Evolutionary conservation across 148 eudicot genomes (phyloP), one percentile per base, ranked within the genome.

Genomic region (Oxyria digyna): DNA sequence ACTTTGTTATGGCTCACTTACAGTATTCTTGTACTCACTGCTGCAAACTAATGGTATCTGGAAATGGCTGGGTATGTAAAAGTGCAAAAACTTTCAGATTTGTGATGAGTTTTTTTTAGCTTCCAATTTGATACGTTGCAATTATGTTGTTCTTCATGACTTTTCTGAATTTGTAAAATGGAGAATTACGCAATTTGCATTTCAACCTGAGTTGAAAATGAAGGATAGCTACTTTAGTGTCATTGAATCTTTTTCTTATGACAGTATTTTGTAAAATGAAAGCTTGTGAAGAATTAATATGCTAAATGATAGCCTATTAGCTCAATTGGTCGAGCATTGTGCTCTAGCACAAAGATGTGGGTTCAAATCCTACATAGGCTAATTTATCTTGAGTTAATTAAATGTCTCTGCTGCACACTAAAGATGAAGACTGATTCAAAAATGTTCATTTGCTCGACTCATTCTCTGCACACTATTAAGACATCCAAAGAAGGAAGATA

Each of bases 1-100:
- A 89, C 75, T 94, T 90, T 71, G 90, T 94, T 70, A 93, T 94
- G 98, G 98, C 88, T 71, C 98, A 90, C 83, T 84, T 94, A 78
- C 97, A 90, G 84, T 88, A 85, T 80, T 67, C 96, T 32, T 94
- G 98, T 80, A 81, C 79, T 1, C 92, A 87, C 71, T 94, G 98
- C 74, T 90, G 96, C 75, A 45, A 70, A 69, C 77, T 85, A 49
- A 88, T 94, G 90, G 89, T 87, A 45, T 81, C 84, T 71, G 97
- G 97, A 42, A 82, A 84, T 57, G 89, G 96, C 65, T 94, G 98
- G 98, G 86, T 78, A 74, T 90, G 98, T 85, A 80, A 72, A 68
- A 82, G 50, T 94, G 97, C 83, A 84, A 86, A 75, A 82, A 82
- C 43, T 94, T 94, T 80, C 96, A 90, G 74, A 89, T 94, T 32